These are phyloP conservation scores for Chalciporus piperatus DNA, from an alignment of 768 basidiomycete genomes.

Conservation along the genomic window DNA sequence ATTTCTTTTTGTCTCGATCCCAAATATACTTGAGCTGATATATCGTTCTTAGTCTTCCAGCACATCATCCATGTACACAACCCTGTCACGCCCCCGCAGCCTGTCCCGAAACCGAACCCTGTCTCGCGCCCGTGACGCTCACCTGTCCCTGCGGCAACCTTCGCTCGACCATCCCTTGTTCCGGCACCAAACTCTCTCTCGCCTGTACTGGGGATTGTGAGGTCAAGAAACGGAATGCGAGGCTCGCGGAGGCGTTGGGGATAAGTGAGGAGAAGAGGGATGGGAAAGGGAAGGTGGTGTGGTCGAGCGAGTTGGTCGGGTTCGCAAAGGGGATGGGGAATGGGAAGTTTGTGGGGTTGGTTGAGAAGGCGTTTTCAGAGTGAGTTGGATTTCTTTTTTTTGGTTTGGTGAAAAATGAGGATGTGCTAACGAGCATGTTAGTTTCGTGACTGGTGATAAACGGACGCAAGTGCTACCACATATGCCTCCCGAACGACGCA, in stretches of 20 bases:
- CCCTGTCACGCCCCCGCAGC: conserved; percentile 87
- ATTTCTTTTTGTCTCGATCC: background rate
- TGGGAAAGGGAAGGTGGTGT: conserved; percentile 42
- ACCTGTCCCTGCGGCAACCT: conserved; percentile 84
- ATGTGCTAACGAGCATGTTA: background rate
- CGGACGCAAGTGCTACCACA: conserved; percentile 71
- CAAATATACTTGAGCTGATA: background rate
- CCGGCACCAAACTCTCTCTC: conserved; percentile 40
- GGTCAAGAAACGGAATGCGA: conserved; percentile 81
- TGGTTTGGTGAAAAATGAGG: background rate
- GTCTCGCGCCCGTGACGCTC: conserved; percentile 61
- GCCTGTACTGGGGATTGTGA: conserved; percentile 85
- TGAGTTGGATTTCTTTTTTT: conserved; percentile 39
- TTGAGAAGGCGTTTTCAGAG: conserved; percentile 83
- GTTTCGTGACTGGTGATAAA: conserved; percentile 69
- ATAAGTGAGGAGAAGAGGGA: conserved; percentile 58
- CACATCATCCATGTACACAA: conserved; percentile 69
- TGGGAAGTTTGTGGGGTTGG: conserved; percentile 62
- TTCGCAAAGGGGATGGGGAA: conserved; percentile 55
- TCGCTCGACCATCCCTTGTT: conserved; percentile 71
- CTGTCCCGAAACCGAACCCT: conserved; percentile 81
- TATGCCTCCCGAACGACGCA: conserved; percentile 76
- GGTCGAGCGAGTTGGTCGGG: conserved; percentile 57
- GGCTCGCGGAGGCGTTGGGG: conserved; percentile 88
- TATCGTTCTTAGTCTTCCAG: conserved; percentile 49